phyloP scores from a whole-genome alignment of 768 basidiomycete genomes.

The Coprinopsis sp. region DNA sequence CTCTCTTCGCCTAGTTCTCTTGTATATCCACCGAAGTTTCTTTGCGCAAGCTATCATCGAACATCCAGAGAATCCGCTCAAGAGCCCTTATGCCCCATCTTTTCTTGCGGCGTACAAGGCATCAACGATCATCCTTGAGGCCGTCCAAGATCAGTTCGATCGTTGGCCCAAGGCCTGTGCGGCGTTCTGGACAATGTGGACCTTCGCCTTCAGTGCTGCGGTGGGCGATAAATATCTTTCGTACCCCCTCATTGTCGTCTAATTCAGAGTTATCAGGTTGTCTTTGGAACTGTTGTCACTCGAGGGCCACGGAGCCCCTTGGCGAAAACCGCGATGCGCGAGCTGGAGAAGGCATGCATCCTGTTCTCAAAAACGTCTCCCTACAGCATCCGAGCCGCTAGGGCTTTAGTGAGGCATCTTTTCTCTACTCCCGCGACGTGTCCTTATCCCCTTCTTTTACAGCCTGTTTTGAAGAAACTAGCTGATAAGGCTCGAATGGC shows the following conservation, averaged over 20 bases:
- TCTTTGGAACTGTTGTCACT: conserved; percentile 77
- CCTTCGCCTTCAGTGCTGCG: conserved; percentile 51
- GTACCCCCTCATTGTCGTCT: background rate
- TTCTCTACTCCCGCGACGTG: background rate
- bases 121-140: conserved; percentile 52
- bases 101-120: conserved; percentile 61
- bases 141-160: conserved; percentile 43
- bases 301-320: conserved; percentile 66
- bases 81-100: conserved; percentile 58
- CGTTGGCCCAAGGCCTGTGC: conserved; percentile 43
- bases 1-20: conserved; percentile 37
- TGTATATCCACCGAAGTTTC: conserved; percentile 64
- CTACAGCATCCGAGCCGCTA: conserved; percentile 58
- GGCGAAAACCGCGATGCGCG: conserved; percentile 60
- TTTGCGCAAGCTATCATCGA: conserved; percentile 72
- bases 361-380: conserved; percentile 61
- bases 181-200: conserved; percentile 63
- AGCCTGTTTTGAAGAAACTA: conserved; percentile 59
- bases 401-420: conserved; percentile 49
- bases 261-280: conserved; percentile 41
- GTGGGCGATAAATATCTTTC: conserved; percentile 19
- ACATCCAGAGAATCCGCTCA: conserved; percentile 59
- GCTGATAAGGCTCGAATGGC: conserved; percentile 64
- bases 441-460: background rate
- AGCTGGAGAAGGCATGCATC: conserved; percentile 62